Percentiles rank a stretch among this genome's conserved stretches.
phyloP scores from a whole-genome alignment of 768 basidiomycete species.

The Termitomyces sp. region DNA sequence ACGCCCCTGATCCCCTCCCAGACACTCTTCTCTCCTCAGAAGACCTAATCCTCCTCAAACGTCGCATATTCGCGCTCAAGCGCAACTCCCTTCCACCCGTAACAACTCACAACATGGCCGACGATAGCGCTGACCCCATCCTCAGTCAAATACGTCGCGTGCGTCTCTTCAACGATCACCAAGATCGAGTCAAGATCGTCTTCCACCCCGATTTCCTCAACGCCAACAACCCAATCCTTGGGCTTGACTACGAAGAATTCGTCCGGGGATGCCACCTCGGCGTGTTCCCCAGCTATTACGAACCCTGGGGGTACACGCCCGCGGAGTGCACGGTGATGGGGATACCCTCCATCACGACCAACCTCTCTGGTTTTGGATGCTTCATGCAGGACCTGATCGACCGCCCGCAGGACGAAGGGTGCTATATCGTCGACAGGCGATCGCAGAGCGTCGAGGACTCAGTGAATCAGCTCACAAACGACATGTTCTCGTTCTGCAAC shows the following conservation, averaged over 20 bases:
- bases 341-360: constrained; percentile 95
- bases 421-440: constrained; percentile 94
- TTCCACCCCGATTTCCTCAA: constrained; percentile 99
- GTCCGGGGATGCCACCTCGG: constrained; percentile 97
- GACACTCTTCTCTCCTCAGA: constrained; percentile 81
- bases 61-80: constrained; percentile 94
- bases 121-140: constrained; percentile 89
- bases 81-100: constrained; percentile 93
- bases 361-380: constrained; percentile 95
- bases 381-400: constrained; percentile 99
- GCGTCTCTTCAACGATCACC: constrained; percentile 82
- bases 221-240: constrained; percentile 95
- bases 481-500: constrained; percentile 69
- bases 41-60: constrained; percentile 92
- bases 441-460: constrained; percentile 88
- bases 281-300: constrained; percentile 97
- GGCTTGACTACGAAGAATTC: constrained; percentile 98
- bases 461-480: constrained; percentile 73
- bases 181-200: constrained; percentile 92
- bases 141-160: constrained; percentile 93
- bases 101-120: constrained; percentile 98
- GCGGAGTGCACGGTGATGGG: constrained; percentile 99
- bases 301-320: constrained; percentile 95
- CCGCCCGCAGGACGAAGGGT: constrained; percentile 88
- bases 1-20: constrained; percentile 68